A percentile compares a stretch with the other conserved stretches of the same genome.
These are phyloP conservation scores for Ustilaginoidea virens DNA, from an alignment of 2,329 filamentous ascomycete species.

Conservation along the genomic window DNA sequence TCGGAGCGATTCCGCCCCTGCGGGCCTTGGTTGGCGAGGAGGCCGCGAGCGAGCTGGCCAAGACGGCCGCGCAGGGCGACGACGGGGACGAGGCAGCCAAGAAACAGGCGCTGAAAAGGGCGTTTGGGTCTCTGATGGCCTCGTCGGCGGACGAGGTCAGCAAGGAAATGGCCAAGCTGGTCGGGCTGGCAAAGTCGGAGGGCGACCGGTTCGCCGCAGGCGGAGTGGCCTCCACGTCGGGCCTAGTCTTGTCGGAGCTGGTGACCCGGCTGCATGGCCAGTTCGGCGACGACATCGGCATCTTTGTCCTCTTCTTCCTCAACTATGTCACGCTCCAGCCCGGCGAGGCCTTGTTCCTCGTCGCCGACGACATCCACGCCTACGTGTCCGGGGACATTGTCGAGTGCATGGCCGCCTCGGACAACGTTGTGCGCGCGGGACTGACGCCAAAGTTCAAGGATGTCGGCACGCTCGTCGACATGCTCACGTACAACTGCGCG, in stretches of 20 bases:
- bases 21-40: constrained; percentile 51
- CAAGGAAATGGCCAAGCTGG: constrained; percentile 48
- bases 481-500: constrained; percentile 91
- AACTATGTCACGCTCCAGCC: constrained; percentile 82
- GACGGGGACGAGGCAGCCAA: constrained; percentile 40
- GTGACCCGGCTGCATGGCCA: constrained; percentile 64
- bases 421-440: constrained; percentile 93
- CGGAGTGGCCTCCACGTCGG: constrained; percentile 51
- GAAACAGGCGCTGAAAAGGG: constrained; percentile 60
- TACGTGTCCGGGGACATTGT: constrained; percentile 91
- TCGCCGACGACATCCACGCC: constrained; percentile 93
- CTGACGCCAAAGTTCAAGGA: constrained; percentile 99
- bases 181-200: constrained; percentile 53
- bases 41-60: constrained; percentile 38
- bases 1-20: constrained; percentile 41
- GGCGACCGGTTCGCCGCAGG: constrained; percentile 59
- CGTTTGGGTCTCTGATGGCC: constrained; percentile 72
- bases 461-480: constrained; percentile 70
- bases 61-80: constrained; percentile 27
- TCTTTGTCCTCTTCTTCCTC: constrained; percentile 93
- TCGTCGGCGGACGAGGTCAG: constrained; percentile 43
- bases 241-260: constrained; percentile 59
- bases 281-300: constrained; percentile 79
- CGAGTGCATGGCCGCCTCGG: constrained; percentile 97
- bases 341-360: constrained; percentile 90